Conservation (phyloP, 2,329 filamentous ascomycete species). For the Aplosporella prunicola region DNA sequence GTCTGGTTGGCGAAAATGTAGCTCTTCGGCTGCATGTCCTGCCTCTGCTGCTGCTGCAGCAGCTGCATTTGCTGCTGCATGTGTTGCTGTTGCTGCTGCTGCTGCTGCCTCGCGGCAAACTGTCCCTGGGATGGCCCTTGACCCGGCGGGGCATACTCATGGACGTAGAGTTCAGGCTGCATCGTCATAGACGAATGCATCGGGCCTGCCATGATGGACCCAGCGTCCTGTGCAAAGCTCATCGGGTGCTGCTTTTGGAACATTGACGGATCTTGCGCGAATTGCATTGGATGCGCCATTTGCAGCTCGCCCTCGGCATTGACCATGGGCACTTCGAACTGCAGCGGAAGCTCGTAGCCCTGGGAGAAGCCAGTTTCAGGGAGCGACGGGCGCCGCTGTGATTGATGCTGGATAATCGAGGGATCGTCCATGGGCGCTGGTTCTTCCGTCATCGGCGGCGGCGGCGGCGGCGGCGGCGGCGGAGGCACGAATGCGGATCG, state of each 20-base stretch:
- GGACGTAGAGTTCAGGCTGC: constrained; percentile 34
- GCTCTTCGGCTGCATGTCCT: constrained; percentile 31
- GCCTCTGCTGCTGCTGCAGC: constrained; percentile 15
- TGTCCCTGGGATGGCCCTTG: constrained; percentile 26
- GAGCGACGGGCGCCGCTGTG: constrained; percentile 12
- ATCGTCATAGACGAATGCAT: constrained; percentile 10
- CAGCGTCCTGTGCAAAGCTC: not conserved
- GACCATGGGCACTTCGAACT: constrained; percentile 14
- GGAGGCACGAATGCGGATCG: constrained; percentile 4
- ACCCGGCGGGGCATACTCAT: constrained; percentile 38
- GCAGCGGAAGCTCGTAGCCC: constrained; percentile 10
- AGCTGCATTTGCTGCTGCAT: no score
- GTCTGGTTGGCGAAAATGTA: constrained; percentile 41
- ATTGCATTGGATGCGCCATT: constrained; percentile 13
- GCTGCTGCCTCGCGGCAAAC: no score
- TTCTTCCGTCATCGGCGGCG: constrained; percentile 28
- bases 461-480: constrained; percentile 29
- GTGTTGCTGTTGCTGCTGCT: no score
- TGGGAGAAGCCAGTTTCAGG: constrained; percentile 10
- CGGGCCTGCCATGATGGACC: not conserved
- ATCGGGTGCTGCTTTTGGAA: constrained; percentile 1
- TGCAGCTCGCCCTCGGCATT: constrained; percentile 13
- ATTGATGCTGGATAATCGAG: not conserved
- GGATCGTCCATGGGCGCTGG: constrained; percentile 12
- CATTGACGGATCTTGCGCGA: constrained; percentile 10